Conservation (phyloP, 371 early-diverging fungal genomes). For the Mortierella sp. region DNA sequence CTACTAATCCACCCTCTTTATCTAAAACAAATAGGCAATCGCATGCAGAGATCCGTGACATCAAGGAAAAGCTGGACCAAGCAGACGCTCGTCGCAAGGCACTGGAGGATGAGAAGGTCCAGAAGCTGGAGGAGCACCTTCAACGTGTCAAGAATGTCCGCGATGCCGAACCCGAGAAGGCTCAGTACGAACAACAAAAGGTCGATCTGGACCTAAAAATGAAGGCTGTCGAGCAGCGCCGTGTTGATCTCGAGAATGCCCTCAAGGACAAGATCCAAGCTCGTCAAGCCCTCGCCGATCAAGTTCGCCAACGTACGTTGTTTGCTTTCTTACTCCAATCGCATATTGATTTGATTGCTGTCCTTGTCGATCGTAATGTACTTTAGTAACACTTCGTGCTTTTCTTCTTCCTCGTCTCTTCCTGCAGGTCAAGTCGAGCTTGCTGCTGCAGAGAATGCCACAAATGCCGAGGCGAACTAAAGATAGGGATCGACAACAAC, state of each 20-base stretch:
- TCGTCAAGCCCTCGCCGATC: constrained; percentile 36
- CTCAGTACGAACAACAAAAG: constrained; percentile 47
- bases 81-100: constrained; percentile 53
- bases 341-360: not conserved
- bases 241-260: constrained; percentile 39
- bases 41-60: constrained; percentile 46
- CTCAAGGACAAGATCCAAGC: constrained; percentile 55
- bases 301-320: constrained; percentile 54
- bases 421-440: not conserved
- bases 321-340: not conserved
- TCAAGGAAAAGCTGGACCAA: constrained; percentile 48
- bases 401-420: not conserved
- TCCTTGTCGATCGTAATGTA: not conserved
- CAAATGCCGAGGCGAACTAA: not conserved
- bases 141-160: constrained; percentile 40
- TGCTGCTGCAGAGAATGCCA: not conserved
- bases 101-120: constrained; percentile 44
- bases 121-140: constrained; percentile 51
- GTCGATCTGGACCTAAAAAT: constrained; percentile 47
- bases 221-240: constrained; percentile 49
- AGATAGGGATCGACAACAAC: not conserved
- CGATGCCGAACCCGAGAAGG: constrained; percentile 36
- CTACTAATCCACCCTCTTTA: not conserved
- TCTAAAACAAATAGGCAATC: constrained; percentile 9
- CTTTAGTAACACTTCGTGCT: not conserved